A percentile compares a stretch with the other conserved stretches of the same genome.
Evolutionary conservation across 495 filamentous ascomycete genomes (phyloP).

Genomic region (Penicillium pulvis): DNA sequence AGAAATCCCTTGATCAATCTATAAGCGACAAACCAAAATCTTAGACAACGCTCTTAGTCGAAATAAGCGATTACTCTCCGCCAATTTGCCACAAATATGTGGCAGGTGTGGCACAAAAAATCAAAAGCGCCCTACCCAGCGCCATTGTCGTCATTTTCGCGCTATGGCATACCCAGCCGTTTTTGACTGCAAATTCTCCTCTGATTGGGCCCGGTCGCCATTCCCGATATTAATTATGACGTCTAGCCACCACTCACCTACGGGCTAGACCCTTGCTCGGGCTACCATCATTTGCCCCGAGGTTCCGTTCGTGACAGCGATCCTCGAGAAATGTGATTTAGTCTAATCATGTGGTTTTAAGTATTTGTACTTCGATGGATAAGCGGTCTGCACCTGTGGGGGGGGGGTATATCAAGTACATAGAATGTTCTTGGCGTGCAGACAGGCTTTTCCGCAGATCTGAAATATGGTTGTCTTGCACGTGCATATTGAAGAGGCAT

Average conservation of each 20-base stretch:
- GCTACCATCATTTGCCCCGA: neutral
- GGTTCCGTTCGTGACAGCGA: neutral
- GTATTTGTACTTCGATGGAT: neutral
- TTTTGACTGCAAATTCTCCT: conserved; percentile 10
- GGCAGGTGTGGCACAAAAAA: conserved; percentile 9
- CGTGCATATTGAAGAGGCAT: too few relatives aligned
- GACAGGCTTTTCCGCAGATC: neutral
- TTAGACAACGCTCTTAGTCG: neutral
- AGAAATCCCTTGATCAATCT: too few relatives aligned
- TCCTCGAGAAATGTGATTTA: neutral
- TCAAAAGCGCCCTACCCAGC: conserved; percentile 3
- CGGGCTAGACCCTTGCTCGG: conserved; percentile 11
- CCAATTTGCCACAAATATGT: neutral
- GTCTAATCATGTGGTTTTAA: neutral
- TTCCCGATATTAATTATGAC: conserved; percentile 23
- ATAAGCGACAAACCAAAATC: too few relatives aligned
- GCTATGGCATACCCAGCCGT: conserved; percentile 4
- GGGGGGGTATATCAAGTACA: neutral
- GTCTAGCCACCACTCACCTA: conserved; percentile 7
- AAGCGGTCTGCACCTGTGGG: neutral
- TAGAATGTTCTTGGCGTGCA: neutral
- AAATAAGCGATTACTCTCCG: neutral
- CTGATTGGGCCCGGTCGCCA: conserved; percentile 2
- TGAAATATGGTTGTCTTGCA: neutral
- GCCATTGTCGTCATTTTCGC: conserved; percentile 27